These are phyloP conservation scores for Hygrophorus russula DNA, from an alignment of 768 basidiomycete genomes.

Conservation along the genomic window DNA sequence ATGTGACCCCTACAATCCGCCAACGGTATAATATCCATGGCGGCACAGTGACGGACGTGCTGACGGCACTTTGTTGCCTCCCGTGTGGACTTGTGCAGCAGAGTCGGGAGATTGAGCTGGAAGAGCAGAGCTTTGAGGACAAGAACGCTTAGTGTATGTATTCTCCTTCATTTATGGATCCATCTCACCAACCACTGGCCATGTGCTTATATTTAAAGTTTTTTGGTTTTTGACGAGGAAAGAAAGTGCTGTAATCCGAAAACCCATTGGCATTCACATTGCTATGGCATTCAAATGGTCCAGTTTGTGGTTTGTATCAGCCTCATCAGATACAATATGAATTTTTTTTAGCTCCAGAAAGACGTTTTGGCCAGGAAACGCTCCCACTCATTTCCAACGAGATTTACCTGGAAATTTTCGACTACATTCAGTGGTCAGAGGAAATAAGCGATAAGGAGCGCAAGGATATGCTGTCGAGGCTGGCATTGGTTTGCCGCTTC, in stretches of 20 bases:
- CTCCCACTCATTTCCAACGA: slow-evolving; percentile 30
- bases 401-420: slow-evolving; percentile 31
- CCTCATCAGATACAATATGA: background rate
- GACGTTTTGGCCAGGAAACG: slow-evolving; percentile 4
- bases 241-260: no score
- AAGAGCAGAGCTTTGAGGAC: slow-evolving; percentile 1
- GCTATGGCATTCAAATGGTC: no score
- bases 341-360: slow-evolving; percentile 15
- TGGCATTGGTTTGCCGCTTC: slow-evolving; percentile 31
- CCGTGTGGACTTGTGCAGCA: slow-evolving; percentile 2
- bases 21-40: slow-evolving; percentile 2
- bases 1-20: background rate
- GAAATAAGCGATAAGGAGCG: slow-evolving; percentile 10
- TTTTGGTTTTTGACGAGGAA: no score
- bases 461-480: slow-evolving; percentile 13
- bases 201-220: no score
- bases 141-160: background rate
- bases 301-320: no score
- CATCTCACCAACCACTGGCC: no score
- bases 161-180: no score
- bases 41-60: background rate
- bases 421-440: slow-evolving; percentile 16
- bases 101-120: slow-evolving; percentile 3
- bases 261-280: no score
- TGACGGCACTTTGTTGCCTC: background rate